Percentiles rank a stretch among this genome's conserved stretches.
phyloP scores from a whole-genome alignment of 1,284 basidiomycete genomes.

The Trichosporon asahii region DNA sequence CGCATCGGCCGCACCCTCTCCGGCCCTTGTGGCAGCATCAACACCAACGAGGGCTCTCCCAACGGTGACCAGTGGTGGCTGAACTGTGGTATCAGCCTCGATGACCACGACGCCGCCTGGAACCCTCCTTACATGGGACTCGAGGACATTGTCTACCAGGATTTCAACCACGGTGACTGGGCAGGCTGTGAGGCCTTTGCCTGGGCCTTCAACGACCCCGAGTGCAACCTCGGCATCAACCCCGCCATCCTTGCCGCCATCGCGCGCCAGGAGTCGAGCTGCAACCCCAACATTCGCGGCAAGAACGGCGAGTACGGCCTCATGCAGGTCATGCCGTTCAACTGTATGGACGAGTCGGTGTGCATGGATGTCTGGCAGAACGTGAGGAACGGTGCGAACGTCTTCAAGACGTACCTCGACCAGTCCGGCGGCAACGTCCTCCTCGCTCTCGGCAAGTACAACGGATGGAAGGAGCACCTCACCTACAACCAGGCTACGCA shows the following conservation, averaged over 20 bases:
- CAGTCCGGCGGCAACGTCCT: slow-evolving; percentile 62
- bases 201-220: not conserved
- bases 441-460: slow-evolving; percentile 65
- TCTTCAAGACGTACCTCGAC: slow-evolving; percentile 30
- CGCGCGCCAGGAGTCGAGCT: slow-evolving; percentile 75
- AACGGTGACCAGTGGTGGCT: slow-evolving; percentile 73
- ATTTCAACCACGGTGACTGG: not conserved
- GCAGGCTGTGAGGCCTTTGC: slow-evolving; percentile 1
- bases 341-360: slow-evolving; percentile 65
- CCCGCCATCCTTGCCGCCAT: slow-evolving; percentile 76
- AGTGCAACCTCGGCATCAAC: slow-evolving; percentile 49
- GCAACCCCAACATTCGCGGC: slow-evolving; percentile 66
- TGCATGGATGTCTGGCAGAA: slow-evolving; percentile 58
- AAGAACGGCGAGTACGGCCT: slow-evolving; percentile 74
- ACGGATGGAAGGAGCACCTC: slow-evolving; percentile 68
- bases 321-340: slow-evolving; percentile 79
- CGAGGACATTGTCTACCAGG: slow-evolving; percentile 49
- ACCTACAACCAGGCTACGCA: slow-evolving; percentile 50
- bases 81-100: slow-evolving; percentile 64
- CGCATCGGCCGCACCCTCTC: not conserved
- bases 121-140: slow-evolving; percentile 54
- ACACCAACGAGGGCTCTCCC: slow-evolving; percentile 55
- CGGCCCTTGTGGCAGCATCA: slow-evolving; percentile 39
- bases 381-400: slow-evolving; percentile 50
- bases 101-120: slow-evolving; percentile 41